Percentiles rank a stretch among this genome's conserved stretches.
These are phyloP conservation scores for Phialocephala sp. DNA, from an alignment of 2,329 filamentous ascomycete genomes.

Conservation along the genomic window DNA sequence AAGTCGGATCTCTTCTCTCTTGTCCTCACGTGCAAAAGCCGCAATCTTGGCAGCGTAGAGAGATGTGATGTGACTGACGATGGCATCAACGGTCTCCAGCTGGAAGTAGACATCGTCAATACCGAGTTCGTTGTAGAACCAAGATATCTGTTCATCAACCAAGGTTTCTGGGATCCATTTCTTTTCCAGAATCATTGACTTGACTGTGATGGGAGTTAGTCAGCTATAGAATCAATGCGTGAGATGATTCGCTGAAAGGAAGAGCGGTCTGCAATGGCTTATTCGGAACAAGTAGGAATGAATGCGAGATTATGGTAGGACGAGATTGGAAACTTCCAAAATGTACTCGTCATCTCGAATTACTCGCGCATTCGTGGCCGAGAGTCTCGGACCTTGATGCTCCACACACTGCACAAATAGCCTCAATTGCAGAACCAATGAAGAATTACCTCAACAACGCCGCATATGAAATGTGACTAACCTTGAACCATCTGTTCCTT, in stretches of 20 bases:
- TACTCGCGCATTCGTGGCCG: neutral
- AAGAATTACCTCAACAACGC: slow-evolving; percentile 3
- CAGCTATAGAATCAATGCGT: neutral
- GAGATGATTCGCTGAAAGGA: slow-evolving; percentile 3
- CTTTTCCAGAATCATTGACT: slow-evolving; percentile 73
- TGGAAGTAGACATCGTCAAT: slow-evolving; percentile 99
- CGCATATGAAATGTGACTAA: slow-evolving; percentile 27
- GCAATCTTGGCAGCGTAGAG: slow-evolving; percentile 97
- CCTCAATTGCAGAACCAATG: slow-evolving; percentile 2
- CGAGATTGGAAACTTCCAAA: slow-evolving; percentile 7
- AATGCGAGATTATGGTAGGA: slow-evolving; percentile 6
- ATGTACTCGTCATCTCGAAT: slow-evolving; percentile 1
- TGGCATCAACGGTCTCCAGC: slow-evolving; percentile 83
- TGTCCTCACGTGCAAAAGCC: slow-evolving; percentile 90
- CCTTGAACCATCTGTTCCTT: slow-evolving; percentile 65
- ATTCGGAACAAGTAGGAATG: slow-evolving; percentile 1
- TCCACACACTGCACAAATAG: neutral
- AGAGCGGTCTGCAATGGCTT: slow-evolving; percentile 9
- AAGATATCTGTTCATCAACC: slow-evolving; percentile 83
- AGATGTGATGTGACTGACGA: slow-evolving; percentile 93
- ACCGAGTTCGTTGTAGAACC: slow-evolving; percentile 98
- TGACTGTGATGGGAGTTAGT: slow-evolving; percentile 43
- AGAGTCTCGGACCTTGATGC: neutral
- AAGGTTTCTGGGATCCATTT: slow-evolving; percentile 87
- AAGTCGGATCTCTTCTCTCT: slow-evolving; percentile 89